phyloP scores from a whole-genome alignment of 139 green algal genomes.

The Coelastrella sp. region DNA sequence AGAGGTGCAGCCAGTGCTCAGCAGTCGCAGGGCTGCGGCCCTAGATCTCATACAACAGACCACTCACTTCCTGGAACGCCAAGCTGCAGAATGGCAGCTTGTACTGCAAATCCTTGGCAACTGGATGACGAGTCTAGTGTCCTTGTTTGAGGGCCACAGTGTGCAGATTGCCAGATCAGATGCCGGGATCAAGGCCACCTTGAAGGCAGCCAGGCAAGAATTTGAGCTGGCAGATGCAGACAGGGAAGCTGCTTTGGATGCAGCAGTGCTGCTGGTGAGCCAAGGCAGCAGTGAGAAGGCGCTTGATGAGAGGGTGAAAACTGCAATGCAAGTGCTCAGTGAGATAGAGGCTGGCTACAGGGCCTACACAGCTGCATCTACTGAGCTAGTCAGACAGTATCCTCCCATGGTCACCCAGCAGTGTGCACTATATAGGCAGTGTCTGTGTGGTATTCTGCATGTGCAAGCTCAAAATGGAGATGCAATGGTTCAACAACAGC shows the following conservation, averaged over 20 bases:
- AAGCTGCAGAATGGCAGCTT: constrained; percentile 57
- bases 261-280: constrained; percentile 60
- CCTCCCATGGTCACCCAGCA: not conserved
- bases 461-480: not conserved
- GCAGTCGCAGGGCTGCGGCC: constrained; percentile 48
- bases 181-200: not conserved
- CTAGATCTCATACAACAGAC: constrained; percentile 48
- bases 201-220: constrained; percentile 44
- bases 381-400: not conserved
- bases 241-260: constrained; percentile 61
- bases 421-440: not conserved
- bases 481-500: not conserved
- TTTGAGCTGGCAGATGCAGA: constrained; percentile 57
- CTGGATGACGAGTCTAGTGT: constrained; percentile 50
- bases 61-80: constrained; percentile 51
- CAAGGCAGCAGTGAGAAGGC: constrained; percentile 62
- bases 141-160: constrained; percentile 59
- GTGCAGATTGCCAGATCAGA: not conserved
- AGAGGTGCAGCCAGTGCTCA: constrained; percentile 47
- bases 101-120: constrained; percentile 33
- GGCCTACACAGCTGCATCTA: not conserved
- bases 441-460: constrained; percentile 38
- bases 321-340: constrained; percentile 55
- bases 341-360: constrained; percentile 55
- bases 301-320: constrained; percentile 56